Conservation (phyloP, 129 eudicot species). For the Deinandra increscens region DNA sequence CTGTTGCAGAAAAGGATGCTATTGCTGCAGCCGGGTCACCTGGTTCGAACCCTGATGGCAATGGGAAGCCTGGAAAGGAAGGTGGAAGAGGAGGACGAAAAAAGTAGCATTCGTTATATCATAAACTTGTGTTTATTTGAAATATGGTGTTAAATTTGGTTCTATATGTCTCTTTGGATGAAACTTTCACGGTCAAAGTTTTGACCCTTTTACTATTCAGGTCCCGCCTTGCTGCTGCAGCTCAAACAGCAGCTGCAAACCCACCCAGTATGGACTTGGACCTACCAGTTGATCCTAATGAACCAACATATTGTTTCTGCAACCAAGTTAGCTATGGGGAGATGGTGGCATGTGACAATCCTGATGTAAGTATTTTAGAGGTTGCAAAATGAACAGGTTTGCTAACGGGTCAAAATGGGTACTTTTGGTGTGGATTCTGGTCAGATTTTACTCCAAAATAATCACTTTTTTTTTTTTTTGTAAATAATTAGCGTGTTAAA, state of each 20-base stretch:
- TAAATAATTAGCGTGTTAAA: background rate
- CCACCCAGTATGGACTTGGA: conserved; percentile 81
- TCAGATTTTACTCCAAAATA: background rate
- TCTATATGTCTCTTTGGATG: conserved; percentile 3
- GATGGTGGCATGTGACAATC: conserved; percentile 96
- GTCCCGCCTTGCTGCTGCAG: conserved; percentile 51
- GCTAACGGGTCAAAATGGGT: background rate
- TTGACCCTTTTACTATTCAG: conserved; percentile 31
- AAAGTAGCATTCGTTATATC: conserved; percentile 45
- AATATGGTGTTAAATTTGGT: background rate
- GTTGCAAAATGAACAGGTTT: background rate
- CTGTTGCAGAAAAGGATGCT: conserved; percentile 66
- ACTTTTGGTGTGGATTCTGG: background rate
- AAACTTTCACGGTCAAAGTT: background rate
- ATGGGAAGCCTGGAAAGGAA: conserved; percentile 63
- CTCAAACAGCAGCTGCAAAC: conserved; percentile 44
- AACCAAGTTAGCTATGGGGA: conserved; percentile 95
- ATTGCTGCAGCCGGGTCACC: conserved; percentile 51
- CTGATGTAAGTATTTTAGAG: conserved; percentile 54
- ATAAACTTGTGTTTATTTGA: conserved; percentile 1
- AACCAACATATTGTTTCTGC: conserved; percentile 90
- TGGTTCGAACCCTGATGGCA: conserved; percentile 46
- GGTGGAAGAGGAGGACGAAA: conserved; percentile 88
- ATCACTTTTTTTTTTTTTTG: background rate
- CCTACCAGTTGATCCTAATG: conserved; percentile 94